Conservation (phyloP, 164 flowering plant genomes). For the Akebia trifoliata region DNA sequence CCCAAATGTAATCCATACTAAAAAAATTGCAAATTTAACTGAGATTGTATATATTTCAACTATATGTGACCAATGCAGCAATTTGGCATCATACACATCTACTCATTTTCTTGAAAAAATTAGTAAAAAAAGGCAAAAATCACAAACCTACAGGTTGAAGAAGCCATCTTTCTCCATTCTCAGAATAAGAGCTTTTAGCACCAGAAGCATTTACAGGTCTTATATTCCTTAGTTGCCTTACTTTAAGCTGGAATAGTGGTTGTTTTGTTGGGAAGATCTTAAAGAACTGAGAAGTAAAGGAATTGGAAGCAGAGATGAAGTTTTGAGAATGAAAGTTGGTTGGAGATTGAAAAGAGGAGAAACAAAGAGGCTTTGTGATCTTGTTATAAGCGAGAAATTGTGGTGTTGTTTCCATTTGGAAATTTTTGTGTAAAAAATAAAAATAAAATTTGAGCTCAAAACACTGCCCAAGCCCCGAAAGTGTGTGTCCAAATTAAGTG, state of each 20-base stretch:
- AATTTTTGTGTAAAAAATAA: too few species aligned
- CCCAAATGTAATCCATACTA: too few species aligned
- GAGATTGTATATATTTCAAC: too few species aligned
- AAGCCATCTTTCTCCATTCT: constrained; percentile 49
- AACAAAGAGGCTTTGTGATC: constrained; percentile 18
- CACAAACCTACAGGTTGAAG: constrained; percentile 63
- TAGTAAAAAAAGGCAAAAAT: neutral
- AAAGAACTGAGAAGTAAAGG: constrained; percentile 8
- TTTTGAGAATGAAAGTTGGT: constrained; percentile 11
- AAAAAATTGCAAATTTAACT: too few species aligned
- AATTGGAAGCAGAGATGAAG: constrained; percentile 12
- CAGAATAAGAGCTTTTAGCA: constrained; percentile 22
- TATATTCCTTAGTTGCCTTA: constrained; percentile 16
- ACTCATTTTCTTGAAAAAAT: too few species aligned
- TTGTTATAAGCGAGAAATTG: constrained; percentile 17
- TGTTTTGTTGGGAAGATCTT: constrained; percentile 12
- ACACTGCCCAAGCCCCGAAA: too few species aligned
- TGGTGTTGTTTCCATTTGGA: constrained; percentile 14
- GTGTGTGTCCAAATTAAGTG: too few species aligned
- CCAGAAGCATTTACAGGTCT: constrained; percentile 28
- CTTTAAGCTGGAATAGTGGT: constrained; percentile 7
- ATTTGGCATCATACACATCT: too few species aligned
- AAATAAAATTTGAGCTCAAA: too few species aligned
- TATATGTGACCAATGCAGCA: too few species aligned
- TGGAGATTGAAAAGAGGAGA: constrained; percentile 16